Evolutionary conservation across 257 asterid species (phyloP).

Genomic region (Linderniella brevidens): DNA sequence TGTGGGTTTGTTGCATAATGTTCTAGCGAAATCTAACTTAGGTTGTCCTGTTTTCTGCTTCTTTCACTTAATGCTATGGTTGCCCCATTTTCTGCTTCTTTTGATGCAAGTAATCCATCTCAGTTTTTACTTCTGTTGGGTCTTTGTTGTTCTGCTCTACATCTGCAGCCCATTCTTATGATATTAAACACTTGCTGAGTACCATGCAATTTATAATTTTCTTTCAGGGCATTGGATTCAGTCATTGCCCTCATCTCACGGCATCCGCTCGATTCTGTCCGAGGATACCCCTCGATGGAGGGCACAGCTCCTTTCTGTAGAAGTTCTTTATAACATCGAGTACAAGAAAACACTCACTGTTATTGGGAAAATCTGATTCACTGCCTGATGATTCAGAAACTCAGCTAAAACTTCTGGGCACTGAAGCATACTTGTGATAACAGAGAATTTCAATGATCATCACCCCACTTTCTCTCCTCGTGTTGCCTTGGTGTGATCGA

Average conservation of each 20-base stretch:
- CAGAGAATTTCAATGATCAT: no score
- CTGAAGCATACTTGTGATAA: no score
- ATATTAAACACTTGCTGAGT: conserved; percentile 1
- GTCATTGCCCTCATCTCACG: conserved; percentile 41
- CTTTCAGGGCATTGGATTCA: conserved; percentile 50
- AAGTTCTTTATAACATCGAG: neutral
- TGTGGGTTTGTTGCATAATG: neutral
- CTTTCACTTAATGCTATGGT: no score
- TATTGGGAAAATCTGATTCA: no score
- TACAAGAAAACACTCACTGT: no score
- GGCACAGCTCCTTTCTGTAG: conserved; percentile 50
- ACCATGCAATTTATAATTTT: conserved; percentile 3
- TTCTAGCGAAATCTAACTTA: neutral
- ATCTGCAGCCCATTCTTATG: neutral
- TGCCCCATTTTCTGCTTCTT: no score
- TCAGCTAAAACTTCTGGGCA: no score
- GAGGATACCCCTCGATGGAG: conserved; percentile 62
- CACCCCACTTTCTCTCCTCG: no score
- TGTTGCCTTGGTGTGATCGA: no score
- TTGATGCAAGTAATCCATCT: no score
- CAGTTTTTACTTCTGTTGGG: neutral
- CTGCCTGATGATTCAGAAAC: no score
- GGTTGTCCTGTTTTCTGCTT: no score
- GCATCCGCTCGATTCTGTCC: conserved; percentile 48
- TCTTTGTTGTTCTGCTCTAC: neutral